These are phyloP conservation scores for Phaeomoniella chlamydospora DNA, from an alignment of 2,329 filamentous ascomycete genomes.

Conservation along the genomic window DNA sequence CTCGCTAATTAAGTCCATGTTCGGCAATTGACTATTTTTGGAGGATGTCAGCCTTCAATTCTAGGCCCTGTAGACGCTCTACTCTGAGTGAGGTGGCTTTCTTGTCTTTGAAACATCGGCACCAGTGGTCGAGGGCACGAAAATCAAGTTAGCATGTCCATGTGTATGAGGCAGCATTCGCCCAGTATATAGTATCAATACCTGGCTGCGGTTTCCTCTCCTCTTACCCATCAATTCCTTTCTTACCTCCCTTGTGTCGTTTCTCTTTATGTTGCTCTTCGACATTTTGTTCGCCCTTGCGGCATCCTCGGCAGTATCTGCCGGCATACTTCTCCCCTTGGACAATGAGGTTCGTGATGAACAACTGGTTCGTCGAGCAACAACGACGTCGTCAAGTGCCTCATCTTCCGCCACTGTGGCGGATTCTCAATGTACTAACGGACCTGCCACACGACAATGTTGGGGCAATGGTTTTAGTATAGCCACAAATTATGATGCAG, in stretches of 20 bases:
- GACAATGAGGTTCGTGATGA: not conserved
- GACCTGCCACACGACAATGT: constrained; percentile 10
- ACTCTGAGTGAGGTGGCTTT: too few relatives aligned
- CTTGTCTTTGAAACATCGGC: too few relatives aligned
- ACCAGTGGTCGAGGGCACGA: too few relatives aligned
- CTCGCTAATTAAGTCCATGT: too few relatives aligned
- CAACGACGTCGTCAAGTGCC: not conserved
- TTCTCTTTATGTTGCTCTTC: not conserved
- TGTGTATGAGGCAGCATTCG: too few relatives aligned
- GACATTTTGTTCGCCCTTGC: not conserved
- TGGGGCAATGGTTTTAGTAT: constrained; percentile 13
- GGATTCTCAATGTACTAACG: constrained; percentile 9
- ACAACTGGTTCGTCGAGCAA: not conserved
- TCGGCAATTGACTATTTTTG: too few relatives aligned
- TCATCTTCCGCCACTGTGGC: not conserved
- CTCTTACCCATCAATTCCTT: not conserved
- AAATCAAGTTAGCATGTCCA: too few relatives aligned
- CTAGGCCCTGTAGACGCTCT: too few relatives aligned
- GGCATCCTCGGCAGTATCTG: not conserved
- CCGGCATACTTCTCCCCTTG: not conserved
- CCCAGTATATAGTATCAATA: not conserved
- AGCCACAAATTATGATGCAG: constrained; percentile 11
- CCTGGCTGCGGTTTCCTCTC: not conserved
- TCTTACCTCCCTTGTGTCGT: not conserved
- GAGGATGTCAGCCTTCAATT: too few relatives aligned